A percentile compares a stretch with the other conserved stretches of the same genome.
Evolutionary conservation across 2,329 filamentous ascomycete species (phyloP).

Genomic region (Fusarium sp.): DNA sequence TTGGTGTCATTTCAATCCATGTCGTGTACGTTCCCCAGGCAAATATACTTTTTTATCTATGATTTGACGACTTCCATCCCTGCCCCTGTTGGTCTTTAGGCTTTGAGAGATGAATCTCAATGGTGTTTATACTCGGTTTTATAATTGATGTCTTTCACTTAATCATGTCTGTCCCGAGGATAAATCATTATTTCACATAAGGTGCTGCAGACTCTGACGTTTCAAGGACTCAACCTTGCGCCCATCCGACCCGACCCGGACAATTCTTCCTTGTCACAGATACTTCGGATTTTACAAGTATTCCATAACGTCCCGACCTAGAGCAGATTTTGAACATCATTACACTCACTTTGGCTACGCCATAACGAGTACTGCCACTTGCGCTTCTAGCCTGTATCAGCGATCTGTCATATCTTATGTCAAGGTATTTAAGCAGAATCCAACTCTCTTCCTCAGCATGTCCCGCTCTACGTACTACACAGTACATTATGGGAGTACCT

Average conservation of each 20-base stretch:
- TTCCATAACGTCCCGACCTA: background rate
- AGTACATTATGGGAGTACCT: background rate
- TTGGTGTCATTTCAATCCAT: conserved; percentile 31
- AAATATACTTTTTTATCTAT: conserved; percentile 37
- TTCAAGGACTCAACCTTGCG: background rate
- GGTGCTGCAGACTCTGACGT: background rate
- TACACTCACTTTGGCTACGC: background rate
- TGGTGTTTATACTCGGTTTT: background rate
- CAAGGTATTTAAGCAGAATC: background rate
- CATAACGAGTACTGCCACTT: background rate
- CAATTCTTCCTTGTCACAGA: background rate
- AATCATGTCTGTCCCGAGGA: background rate
- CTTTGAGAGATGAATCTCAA: background rate
- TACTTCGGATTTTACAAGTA: background rate
- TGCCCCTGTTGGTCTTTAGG: background rate
- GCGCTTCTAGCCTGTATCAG: background rate
- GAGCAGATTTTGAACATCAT: background rate
- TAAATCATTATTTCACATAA: background rate
- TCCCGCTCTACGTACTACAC: background rate
- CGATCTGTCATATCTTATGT: background rate
- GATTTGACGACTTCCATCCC: conserved; percentile 7
- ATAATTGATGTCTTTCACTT: background rate
- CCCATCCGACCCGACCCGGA: background rate
- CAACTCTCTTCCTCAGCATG: background rate
- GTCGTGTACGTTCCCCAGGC: conserved; percentile 39